These are phyloP conservation scores for Agrocybe pediades DNA, from an alignment of 768 basidiomycete species.

Conservation along the genomic window DNA sequence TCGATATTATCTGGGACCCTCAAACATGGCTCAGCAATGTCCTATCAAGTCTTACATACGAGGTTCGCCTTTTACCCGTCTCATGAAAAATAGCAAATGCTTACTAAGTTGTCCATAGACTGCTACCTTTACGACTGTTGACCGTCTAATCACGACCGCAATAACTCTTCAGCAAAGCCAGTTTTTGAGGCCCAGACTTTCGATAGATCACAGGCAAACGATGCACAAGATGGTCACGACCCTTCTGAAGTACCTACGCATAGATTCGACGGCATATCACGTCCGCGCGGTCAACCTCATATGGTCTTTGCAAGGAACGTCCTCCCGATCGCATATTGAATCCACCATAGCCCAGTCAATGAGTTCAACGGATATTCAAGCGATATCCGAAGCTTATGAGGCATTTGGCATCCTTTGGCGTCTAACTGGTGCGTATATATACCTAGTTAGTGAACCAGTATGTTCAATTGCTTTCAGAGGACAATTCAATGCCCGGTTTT, in stretches of 20 bases:
- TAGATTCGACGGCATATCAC: conserved; percentile 72
- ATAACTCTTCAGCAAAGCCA: conserved; percentile 55
- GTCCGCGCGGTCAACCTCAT: conserved; percentile 78
- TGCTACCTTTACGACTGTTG: conserved; percentile 67
- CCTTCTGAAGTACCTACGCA: conserved; percentile 74
- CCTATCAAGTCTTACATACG: conserved; percentile 54
- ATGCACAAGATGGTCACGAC: conserved; percentile 65
- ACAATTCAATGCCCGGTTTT: conserved; percentile 79
- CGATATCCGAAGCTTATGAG: conserved; percentile 66
- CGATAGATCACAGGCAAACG: conserved; percentile 54
- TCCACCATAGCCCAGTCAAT: conserved; percentile 77
- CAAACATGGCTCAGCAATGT: conserved; percentile 60
- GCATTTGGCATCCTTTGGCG: conserved; percentile 95
- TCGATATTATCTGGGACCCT: conserved; percentile 61
- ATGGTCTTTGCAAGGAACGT: conserved; percentile 72
- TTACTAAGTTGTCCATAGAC: conserved; percentile 41
- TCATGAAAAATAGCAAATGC: conserved; percentile 10
- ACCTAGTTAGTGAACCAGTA: background rate
- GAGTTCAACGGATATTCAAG: conserved; percentile 49
- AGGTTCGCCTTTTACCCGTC: conserved; percentile 40
- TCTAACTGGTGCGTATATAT: conserved; percentile 61
- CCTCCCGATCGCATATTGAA: conserved; percentile 66
- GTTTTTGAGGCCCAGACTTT: conserved; percentile 51
- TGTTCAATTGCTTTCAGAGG: conserved; percentile 52
- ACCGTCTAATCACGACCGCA: conserved; percentile 58